A percentile compares a stretch with the other conserved stretches of the same genome.
Evolutionary conservation across 441 rosid species (phyloP).

Genomic region (Dalechampia spathulata): DNA sequence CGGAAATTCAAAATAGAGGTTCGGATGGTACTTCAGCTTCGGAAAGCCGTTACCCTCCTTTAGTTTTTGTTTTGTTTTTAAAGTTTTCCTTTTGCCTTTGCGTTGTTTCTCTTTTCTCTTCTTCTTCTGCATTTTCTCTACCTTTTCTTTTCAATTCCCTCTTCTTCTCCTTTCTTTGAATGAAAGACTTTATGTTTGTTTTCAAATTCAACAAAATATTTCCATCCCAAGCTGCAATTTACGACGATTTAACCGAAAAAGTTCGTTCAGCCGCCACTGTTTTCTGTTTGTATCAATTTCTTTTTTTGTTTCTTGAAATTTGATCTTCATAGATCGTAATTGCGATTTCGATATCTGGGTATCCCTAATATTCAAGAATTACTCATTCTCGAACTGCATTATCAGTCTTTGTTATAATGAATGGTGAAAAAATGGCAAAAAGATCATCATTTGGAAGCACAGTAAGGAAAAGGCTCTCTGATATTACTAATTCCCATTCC

Average conservation of each 20-base stretch:
- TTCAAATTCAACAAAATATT: too few relatives aligned
- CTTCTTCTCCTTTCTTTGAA: too few relatives aligned
- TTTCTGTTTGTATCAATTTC: too few relatives aligned
- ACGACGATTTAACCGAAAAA: too few relatives aligned
- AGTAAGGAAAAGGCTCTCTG: constrained; percentile 51
- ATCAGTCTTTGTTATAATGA: constrained; percentile 19
- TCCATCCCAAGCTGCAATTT: too few relatives aligned
- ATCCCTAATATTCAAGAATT: neutral
- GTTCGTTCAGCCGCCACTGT: too few relatives aligned
- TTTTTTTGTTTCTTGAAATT: neutral
- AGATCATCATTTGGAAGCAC: constrained; percentile 48
- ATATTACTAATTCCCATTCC: constrained; percentile 58
- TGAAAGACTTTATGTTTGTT: too few relatives aligned
- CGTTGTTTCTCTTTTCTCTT: constrained; percentile 4
- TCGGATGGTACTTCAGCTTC: constrained; percentile 22
- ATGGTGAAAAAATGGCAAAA: constrained; percentile 47
- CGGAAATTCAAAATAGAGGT: constrained; percentile 32
- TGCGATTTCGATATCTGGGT: constrained; percentile 3
- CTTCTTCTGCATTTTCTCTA: neutral
- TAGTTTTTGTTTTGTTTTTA: neutral
- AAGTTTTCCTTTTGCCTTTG: neutral
- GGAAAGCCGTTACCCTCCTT: constrained; percentile 40
- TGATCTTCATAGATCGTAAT: neutral
- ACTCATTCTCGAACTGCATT: neutral
- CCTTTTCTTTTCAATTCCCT: neutral